Conservation (phyloP, 2,329 filamentous ascomycete genomes). For the Didymella segeticola region DNA sequence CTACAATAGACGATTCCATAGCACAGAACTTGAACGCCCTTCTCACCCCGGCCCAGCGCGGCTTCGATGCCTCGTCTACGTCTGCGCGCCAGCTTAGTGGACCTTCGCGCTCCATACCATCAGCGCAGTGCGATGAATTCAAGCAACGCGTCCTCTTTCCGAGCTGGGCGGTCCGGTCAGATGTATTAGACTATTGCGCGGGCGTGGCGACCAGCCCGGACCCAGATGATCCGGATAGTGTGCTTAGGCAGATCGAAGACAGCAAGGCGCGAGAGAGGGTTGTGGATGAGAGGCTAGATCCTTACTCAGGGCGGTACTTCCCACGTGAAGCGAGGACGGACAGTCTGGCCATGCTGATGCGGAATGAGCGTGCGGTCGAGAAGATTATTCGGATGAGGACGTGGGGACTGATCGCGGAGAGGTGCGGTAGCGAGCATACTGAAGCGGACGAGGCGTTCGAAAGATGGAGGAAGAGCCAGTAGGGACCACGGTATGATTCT, state of each 20-base stretch:
- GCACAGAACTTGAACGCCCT: conserved; percentile 91
- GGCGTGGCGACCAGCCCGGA: conserved; percentile 87
- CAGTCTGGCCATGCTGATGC: conserved; percentile 73
- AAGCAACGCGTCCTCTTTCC: conserved; percentile 82
- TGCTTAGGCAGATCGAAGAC: conserved; percentile 73
- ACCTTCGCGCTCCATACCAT: conserved; percentile 62
- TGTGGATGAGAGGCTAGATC: conserved; percentile 88
- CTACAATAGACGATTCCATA: conserved; percentile 90
- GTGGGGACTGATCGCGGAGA: conserved; percentile 78
- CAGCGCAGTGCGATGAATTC: conserved; percentile 71
- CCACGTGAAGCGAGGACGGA: conserved; percentile 81
- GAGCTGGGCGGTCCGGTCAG: conserved; percentile 82
- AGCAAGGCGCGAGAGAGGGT: conserved; percentile 73
- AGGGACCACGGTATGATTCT: background rate
- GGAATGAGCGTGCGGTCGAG: conserved; percentile 79
- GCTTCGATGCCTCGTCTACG: conserved; percentile 83
- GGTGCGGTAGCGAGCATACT: conserved; percentile 67
- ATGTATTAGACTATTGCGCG: conserved; percentile 88
- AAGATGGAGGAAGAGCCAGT: conserved; percentile 38
- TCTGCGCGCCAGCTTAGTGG: conserved; percentile 65
- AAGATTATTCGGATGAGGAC: conserved; percentile 80
- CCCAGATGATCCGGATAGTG: conserved; percentile 80
- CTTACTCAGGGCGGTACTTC: conserved; percentile 86
- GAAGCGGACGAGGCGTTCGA: conserved; percentile 50
- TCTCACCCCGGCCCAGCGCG: conserved; percentile 71